Base-by-base conservation (phyloP, 1,139 yeast genomes). In the Blastobotrys ciferrii region DNA sequence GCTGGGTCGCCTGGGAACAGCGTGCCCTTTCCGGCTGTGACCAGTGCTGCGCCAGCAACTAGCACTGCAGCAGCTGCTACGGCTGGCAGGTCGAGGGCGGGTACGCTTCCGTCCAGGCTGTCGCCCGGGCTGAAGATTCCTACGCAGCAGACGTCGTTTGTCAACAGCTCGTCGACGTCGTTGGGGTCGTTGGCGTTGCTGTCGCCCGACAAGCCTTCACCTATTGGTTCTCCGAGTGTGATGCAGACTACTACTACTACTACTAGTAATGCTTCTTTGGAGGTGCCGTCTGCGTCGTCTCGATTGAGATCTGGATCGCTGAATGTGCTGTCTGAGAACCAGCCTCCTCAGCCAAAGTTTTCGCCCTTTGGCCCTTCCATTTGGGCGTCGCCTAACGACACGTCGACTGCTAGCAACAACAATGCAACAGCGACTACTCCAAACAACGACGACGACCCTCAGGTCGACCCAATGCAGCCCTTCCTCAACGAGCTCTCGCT, bases 51-150 rank as follows among this genome's bases (percentile, higher is more conserved):
- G 18, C 35, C 46, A 15, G 43, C 46, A 36, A 44, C 56, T 23
- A 33, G 32, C 44, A 45, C 49, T 18, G 50, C 52, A 28, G 46
- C 31, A 33, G 50, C 33, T 12, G 32, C 52, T 36, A 20, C 38
- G n/a, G 17, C 28, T 11, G 35, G 49, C 41, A 42, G 76, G 18
- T 71, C 75, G 2, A 62, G 76, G 43, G 75, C 76, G 3, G 76
- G 75, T 13, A 72, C 76, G 28, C 60, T 72, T 42, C 76, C 76
- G 12, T 69, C 75, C 31, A 56, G 75, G 38, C 61, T 70, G 18
- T 64, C 72, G 38, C 67, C 70, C 13, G 62, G 62, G 2, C 44
- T 55, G 15, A 48, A 45, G 14, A 44, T 50, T 3, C 40, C 40
- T 3, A 11, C 25, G 31, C 36, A 48, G 25, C 28, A 14, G 18